These are phyloP conservation scores for Nicotiana undulata DNA, from an alignment of 257 asterid genomes.

Conservation along the genomic window DNA sequence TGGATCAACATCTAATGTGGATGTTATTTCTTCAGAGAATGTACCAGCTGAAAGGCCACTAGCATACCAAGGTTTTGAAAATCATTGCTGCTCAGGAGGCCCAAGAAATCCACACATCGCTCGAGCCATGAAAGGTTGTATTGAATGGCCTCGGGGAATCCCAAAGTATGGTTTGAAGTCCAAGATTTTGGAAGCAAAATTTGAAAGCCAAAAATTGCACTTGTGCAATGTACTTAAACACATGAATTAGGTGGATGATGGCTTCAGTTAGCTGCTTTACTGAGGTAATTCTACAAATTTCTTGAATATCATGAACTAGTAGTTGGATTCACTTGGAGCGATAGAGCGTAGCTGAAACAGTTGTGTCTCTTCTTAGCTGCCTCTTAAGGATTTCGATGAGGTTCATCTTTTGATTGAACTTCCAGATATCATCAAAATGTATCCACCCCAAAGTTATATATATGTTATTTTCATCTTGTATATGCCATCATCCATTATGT, in stretches of 20 bases:
- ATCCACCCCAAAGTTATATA: background rate
- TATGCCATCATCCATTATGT: background rate
- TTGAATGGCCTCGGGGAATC: conserved; percentile 46
- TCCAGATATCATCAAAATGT: background rate
- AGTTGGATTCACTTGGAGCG: background rate
- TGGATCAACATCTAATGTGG: conserved; percentile 11
- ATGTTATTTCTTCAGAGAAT: conserved; percentile 14
- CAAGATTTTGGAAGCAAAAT: conserved; percentile 29
- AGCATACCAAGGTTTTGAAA: background rate
- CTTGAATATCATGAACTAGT: background rate
- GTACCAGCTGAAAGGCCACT: conserved; percentile 4
- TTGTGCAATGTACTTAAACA: conserved; percentile 25
- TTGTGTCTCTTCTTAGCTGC: background rate
- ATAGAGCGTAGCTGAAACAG: background rate
- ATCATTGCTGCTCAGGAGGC: conserved; percentile 12
- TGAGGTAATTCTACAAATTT: background rate
- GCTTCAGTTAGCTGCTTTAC: background rate
- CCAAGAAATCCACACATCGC: conserved; percentile 38
- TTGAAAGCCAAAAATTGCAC: conserved; percentile 30
- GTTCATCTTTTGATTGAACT: background rate
- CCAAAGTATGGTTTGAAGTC: conserved; percentile 19
- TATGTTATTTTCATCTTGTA: background rate
- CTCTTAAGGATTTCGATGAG: background rate
- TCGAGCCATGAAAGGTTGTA: conserved; percentile 52
- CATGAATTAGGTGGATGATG: conserved; percentile 11